Percentiles rank a stretch among this genome's conserved stretches.
Evolutionary conservation across 495 filamentous ascomycete genomes (phyloP).

Genomic region (Acidiella bohemica): DNA sequence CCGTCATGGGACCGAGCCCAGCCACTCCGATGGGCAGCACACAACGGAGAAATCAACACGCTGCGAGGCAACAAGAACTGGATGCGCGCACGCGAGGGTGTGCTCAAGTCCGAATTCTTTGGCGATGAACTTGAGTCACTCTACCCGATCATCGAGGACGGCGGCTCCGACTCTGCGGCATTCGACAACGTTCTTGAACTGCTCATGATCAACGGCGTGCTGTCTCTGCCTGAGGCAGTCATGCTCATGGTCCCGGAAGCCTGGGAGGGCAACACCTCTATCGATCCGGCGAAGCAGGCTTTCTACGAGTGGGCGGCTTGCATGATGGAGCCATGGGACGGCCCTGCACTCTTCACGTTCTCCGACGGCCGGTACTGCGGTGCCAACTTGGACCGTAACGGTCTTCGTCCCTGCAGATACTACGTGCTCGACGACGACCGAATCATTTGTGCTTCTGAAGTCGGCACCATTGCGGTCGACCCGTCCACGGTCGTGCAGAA

Average conservation of each 20-base stretch:
- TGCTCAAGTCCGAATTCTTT: slow-evolving; percentile 86
- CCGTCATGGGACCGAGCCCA: slow-evolving; percentile 98
- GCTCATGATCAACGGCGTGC: slow-evolving; percentile 88
- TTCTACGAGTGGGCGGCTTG: slow-evolving; percentile 99
- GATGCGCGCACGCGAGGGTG: slow-evolving; percentile 97
- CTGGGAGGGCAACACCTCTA: slow-evolving; percentile 86
- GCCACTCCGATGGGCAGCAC: slow-evolving; percentile 90
- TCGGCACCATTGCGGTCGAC: slow-evolving; percentile 86
- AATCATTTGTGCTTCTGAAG: slow-evolving; percentile 96
- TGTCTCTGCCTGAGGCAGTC: slow-evolving; percentile 92
- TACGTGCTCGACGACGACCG: slow-evolving; percentile 97
- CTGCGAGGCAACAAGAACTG: slow-evolving; percentile 99
- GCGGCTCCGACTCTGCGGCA: slow-evolving; percentile 93
- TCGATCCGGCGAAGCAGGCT: slow-evolving; percentile 92
- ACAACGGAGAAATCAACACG: slow-evolving; percentile 99
- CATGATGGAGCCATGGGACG: slow-evolving; percentile 99
- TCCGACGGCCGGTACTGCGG: slow-evolving; percentile 96
- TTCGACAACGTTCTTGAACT: slow-evolving; percentile 98
- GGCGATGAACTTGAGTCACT: slow-evolving; percentile 82
- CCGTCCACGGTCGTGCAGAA: slow-evolving; percentile 87
- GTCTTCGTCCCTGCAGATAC: slow-evolving; percentile 91
- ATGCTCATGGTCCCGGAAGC: slow-evolving; percentile 99
- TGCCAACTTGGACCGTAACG: slow-evolving; percentile 97
- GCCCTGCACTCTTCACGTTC: slow-evolving; percentile 95
- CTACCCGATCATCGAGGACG: slow-evolving; percentile 94